Percentiles rank a stretch among this genome's conserved stretches.
These are phyloP conservation scores for Leccinum angustisporum DNA, from an alignment of 1,284 basidiomycete species.

Conservation along the genomic window DNA sequence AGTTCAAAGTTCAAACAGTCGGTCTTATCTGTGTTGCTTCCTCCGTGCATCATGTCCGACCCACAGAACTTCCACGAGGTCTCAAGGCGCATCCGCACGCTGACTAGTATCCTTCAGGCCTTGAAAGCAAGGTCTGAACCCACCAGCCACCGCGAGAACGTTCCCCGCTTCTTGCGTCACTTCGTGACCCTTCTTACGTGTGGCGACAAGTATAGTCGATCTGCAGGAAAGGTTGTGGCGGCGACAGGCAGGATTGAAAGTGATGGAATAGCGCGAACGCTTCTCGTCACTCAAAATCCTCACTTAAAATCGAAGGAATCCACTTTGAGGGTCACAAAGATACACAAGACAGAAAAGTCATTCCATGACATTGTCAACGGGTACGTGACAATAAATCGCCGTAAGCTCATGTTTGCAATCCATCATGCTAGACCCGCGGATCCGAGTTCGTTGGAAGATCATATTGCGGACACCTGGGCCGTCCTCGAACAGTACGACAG, in stretches of 20 bases:
- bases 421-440: too few species aligned
- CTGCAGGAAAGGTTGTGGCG: neutral
- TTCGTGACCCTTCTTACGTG: neutral
- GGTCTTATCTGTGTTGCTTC: too few species aligned
- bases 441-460: too few species aligned
- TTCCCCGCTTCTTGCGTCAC: neutral
- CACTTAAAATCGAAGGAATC: neutral
- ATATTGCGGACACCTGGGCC: too few species aligned
- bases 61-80: neutral
- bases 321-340: neutral
- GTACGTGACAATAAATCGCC: too few species aligned
- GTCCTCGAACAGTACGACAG: neutral
- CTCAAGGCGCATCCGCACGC: neutral
- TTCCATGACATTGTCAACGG: neutral
- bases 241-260: neutral
- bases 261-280: neutral
- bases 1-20: too few species aligned
- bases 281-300: neutral
- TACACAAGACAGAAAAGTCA: neutral
- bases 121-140: neutral
- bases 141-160: neutral
- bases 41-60: too few species aligned
- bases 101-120: neutral
- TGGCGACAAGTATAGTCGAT: neutral
- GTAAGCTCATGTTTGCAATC: too few species aligned